phyloP scores from a whole-genome alignment of 2,329 filamentous ascomycete genomes.

The Teratosphaeria epicoccoides region DNA sequence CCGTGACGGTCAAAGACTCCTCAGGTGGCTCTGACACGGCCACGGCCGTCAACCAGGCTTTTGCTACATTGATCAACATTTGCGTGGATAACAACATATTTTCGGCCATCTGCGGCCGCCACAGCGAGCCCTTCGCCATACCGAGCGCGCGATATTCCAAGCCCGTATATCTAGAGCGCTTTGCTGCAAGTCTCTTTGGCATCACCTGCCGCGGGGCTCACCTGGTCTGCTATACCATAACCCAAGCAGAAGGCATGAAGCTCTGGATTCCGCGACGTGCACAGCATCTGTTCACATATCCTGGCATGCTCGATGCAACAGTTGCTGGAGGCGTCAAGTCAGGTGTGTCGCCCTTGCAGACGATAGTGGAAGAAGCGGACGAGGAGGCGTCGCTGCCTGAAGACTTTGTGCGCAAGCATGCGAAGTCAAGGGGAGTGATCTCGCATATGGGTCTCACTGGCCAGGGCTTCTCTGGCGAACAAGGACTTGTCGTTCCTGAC shows the following conservation, averaged over 20 bases:
- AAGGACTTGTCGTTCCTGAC: constrained; percentile 75
- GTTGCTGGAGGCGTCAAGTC: constrained; percentile 79
- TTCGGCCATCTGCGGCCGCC: constrained; percentile 61
- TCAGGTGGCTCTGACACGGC: constrained; percentile 53
- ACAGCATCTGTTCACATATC: constrained; percentile 71
- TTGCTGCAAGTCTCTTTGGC: constrained; percentile 63
- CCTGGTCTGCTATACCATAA: constrained; percentile 59
- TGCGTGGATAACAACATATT: constrained; percentile 46
- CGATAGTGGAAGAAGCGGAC: constrained; percentile 67
- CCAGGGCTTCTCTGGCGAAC: constrained; percentile 40
- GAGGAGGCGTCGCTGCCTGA: constrained; percentile 80
- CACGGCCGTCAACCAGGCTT: constrained; percentile 42
- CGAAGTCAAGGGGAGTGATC: constrained; percentile 48
- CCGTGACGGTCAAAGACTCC: constrained; percentile 27
- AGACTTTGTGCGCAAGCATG: constrained; percentile 42
- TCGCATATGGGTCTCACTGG: constrained; percentile 63
- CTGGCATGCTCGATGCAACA: constrained; percentile 84
- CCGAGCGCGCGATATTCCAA: constrained; percentile 43
- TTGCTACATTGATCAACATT: constrained; percentile 54
- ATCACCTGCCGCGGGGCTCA: constrained; percentile 67
- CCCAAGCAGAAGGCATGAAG: constrained; percentile 47
- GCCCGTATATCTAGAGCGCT: constrained; percentile 62
- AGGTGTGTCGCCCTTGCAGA: constrained; percentile 69
- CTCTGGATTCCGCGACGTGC: constrained; percentile 79
- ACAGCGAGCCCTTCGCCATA: constrained; percentile 66